These are phyloP conservation scores for Pythium brachiatum DNA, from an alignment of 352 stramenopile genomes.

Conservation along the genomic window DNA sequence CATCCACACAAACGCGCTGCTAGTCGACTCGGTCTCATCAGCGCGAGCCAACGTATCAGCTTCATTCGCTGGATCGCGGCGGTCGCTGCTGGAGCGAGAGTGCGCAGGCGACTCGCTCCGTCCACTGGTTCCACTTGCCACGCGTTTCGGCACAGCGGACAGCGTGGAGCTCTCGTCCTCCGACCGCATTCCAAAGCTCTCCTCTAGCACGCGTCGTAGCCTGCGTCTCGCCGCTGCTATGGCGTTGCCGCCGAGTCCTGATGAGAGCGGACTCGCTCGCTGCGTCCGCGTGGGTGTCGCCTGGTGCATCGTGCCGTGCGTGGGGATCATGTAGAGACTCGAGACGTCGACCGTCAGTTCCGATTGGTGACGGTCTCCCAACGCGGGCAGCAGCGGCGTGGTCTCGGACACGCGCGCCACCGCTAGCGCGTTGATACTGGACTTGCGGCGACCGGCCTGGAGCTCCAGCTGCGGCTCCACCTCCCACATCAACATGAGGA, in stretches of 20 bases:
- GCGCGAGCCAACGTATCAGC: background rate
- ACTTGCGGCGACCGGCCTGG: constrained; percentile 43
- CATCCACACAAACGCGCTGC: constrained; percentile 50
- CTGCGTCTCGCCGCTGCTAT: constrained; percentile 43
- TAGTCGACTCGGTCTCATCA: background rate
- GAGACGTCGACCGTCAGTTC: constrained; percentile 20
- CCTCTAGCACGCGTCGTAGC: constrained; percentile 35
- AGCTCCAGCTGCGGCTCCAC: constrained; percentile 74
- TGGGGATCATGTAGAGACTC: background rate
- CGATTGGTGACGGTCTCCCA: background rate
- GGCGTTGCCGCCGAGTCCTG: constrained; percentile 51
- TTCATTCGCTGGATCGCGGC: constrained; percentile 8
- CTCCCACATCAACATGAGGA: constrained; percentile 85
- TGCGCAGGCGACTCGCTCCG: constrained; percentile 7
- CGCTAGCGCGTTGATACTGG: constrained; percentile 35
- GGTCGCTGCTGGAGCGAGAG: constrained; percentile 24
- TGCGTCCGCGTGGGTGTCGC: constrained; percentile 11
- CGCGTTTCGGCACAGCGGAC: background rate
- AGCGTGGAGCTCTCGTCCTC: constrained; percentile 21
- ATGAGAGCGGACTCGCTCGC: constrained; percentile 61
- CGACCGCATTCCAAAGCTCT: constrained; percentile 27
- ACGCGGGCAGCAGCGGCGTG: constrained; percentile 40
- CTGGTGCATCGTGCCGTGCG: background rate
- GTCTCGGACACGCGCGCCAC: constrained; percentile 32
- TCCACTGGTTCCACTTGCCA: constrained; percentile 4